Conservation (phyloP, 1,284 basidiomycete species). For the Rhodotorula sp. region DNA sequence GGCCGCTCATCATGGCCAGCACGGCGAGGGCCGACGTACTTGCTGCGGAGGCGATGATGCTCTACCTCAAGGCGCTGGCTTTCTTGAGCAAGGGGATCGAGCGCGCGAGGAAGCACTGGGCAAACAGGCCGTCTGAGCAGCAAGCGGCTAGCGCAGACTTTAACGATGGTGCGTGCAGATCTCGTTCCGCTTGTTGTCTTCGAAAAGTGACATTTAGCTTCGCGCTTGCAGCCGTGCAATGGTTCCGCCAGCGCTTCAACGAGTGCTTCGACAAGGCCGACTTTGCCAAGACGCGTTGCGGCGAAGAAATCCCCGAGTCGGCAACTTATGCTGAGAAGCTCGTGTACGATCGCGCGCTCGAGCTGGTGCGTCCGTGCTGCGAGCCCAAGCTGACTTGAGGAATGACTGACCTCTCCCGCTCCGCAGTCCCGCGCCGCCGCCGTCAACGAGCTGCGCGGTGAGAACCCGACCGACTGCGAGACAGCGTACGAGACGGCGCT, state of each 20-base stretch:
- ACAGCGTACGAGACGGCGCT: slow-evolving; percentile 90
- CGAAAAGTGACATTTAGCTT: neutral
- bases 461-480: slow-evolving; percentile 73
- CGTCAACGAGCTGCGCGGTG: slow-evolving; percentile 81
- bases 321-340: slow-evolving; percentile 55
- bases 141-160: slow-evolving; percentile 53
- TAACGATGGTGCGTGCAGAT: slow-evolving; percentile 54
- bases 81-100: slow-evolving; percentile 91
- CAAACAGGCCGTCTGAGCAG: slow-evolving; percentile 45
- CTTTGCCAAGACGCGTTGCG: slow-evolving; percentile 54
- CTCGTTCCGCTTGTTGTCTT: too few relatives aligned
- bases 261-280: slow-evolving; percentile 60
- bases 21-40: slow-evolving; percentile 47
- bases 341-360: slow-evolving; percentile 58
- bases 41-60: slow-evolving; percentile 72
- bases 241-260: slow-evolving; percentile 59
- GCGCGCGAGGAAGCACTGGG: slow-evolving; percentile 53
- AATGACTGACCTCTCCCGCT: neutral
- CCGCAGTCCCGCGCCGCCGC: slow-evolving; percentile 84
- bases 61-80: slow-evolving; percentile 89
- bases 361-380: slow-evolving; percentile 53
- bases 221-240: slow-evolving; percentile 54
- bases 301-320: slow-evolving; percentile 54
- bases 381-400: neutral
- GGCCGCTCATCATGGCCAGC: slow-evolving; percentile 39